These are phyloP conservation scores for Cyclocybe cylindracea DNA, from an alignment of 768 basidiomycete genomes.

Conservation along the genomic window DNA sequence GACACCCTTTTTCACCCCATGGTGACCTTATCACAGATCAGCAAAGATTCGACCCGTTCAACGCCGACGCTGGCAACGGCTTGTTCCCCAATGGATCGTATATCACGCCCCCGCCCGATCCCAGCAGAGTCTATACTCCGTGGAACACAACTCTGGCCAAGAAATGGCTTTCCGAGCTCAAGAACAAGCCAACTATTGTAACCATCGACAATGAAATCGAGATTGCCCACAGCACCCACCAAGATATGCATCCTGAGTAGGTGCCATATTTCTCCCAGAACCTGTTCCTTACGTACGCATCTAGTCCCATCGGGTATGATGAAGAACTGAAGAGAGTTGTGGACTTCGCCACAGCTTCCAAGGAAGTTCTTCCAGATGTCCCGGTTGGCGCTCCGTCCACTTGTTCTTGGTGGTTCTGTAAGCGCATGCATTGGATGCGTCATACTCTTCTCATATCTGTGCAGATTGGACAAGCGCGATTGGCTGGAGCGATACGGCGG, in stretches of 20 bases:
- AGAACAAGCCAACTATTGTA: slow-evolving; percentile 49
- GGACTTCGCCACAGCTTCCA: slow-evolving; percentile 39
- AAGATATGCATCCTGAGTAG: slow-evolving; percentile 56
- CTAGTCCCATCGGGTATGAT: slow-evolving; percentile 48
- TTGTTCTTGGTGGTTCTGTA: slow-evolving; percentile 48
- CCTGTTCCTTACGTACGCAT: slow-evolving; percentile 1
- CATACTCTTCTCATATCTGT: background rate
- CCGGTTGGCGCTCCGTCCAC: slow-evolving; percentile 49
- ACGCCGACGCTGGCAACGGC: slow-evolving; percentile 50
- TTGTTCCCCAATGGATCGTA: slow-evolving; percentile 47
- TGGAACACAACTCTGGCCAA: slow-evolving; percentile 49
- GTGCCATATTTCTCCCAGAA: slow-evolving; percentile 4
- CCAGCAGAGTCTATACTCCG: slow-evolving; percentile 39
- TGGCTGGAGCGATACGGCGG: slow-evolving; percentile 49
- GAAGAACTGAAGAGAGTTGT: slow-evolving; percentile 51
- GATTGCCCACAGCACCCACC: slow-evolving; percentile 52
- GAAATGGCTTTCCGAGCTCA: slow-evolving; percentile 44
- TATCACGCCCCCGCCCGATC: slow-evolving; percentile 40
- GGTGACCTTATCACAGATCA: slow-evolving; percentile 33
- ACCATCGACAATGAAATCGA: slow-evolving; percentile 60
- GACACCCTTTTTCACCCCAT: background rate
- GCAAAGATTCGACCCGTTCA: slow-evolving; percentile 45
- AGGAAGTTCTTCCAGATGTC: slow-evolving; percentile 44
- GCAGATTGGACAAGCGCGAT: slow-evolving; percentile 54
- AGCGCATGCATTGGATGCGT: slow-evolving; percentile 12